Evolutionary conservation across 2,329 filamentous ascomycete genomes (phyloP).

Genomic region (Myrmaecium sp.): DNA sequence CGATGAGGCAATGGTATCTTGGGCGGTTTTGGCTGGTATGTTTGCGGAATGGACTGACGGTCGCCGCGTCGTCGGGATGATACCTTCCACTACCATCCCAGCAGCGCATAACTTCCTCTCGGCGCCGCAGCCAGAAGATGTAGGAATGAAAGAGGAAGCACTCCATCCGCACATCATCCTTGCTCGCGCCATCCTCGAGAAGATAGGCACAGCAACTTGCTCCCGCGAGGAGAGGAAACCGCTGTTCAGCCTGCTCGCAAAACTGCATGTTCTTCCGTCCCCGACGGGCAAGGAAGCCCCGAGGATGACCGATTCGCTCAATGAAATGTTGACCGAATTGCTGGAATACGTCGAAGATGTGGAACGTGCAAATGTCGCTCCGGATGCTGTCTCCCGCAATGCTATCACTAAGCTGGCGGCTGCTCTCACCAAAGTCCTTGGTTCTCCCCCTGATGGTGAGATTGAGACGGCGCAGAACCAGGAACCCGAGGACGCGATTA

Average conservation of each 20-base stretch:
- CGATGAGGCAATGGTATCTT: constrained; percentile 52
- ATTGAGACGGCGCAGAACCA: too few species aligned
- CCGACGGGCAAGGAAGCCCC: too few species aligned
- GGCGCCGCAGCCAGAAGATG: constrained; percentile 24
- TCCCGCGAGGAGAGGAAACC: constrained; percentile 62
- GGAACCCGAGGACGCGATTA: too few species aligned
- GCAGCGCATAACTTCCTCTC: constrained; percentile 31
- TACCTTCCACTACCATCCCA: too few species aligned
- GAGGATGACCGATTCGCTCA: constrained; percentile 19
- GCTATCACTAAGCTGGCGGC: constrained; percentile 36
- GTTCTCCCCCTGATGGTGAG: too few species aligned
- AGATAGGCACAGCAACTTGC: constrained; percentile 40
- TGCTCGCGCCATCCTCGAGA: constrained; percentile 60
- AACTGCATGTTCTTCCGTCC: constrained; percentile 60
- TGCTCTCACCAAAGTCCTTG: constrained; percentile 34
- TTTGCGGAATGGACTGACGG: constrained; percentile 93
- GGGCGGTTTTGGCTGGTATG: constrained; percentile 63
- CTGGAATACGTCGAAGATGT: too few species aligned
- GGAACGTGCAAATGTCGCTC: constrained; percentile 30
- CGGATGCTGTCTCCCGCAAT: constrained; percentile 35
- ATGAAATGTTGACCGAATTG: constrained; percentile 29
- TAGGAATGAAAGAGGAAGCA: constrained; percentile 40
- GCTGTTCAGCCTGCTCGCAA: constrained; percentile 59
- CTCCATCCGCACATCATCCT: constrained; percentile 69
- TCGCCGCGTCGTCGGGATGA: constrained; percentile 53